Evolutionary conservation across 768 basidiomycete genomes (phyloP), one percentile per base, ranked within the genome.

Genomic region (Albatrellus ellisii): DNA sequence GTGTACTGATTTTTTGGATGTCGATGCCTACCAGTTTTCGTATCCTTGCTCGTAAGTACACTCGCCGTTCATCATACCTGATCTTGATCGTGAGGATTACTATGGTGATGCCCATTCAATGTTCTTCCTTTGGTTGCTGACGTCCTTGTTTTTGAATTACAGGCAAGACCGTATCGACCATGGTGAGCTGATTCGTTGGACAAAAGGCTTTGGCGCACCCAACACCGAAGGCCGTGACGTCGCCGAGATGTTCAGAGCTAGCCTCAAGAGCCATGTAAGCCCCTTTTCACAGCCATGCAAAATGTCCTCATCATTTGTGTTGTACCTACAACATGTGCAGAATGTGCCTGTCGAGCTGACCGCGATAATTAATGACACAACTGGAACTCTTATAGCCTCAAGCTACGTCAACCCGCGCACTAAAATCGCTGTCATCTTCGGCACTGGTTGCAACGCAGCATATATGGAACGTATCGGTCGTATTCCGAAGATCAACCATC

Each of bases 371-470:
- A 97, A 97, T 58, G 95, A 99, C 62, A 98, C 95, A 0, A 99
- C 95, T 3, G 95, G 95, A 21, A 94, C 94, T 2, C 74, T 99
- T 21, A 91, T 99, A 53, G 95, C 95, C 9, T 95, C 92, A 1
- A 80, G 86, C 62, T 99, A 99, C 52, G 91, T 97, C 48, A 87
- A 87, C 57, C 83, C 89, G 0, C 66, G 57, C 52, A 92, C 94
- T 28, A 86, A 85, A 58, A 92, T 97, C 52, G 95, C 89, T 1
- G 82, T 85, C 55, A 98, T 99, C 54, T 94, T 98, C 54, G 95
- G 95, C 28, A 99, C 95, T 6, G 95, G 95, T 0, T 97, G 92
- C 58, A 98, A 98, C 58, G 94, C 94, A 0, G 94, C 94, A 5
- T 97, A 97, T 56, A 92, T 95, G 88, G 94, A 99, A 58, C 76